Base-by-base conservation (phyloP, 1,284 basidiomycete species). In the Trichosporon asahii region DNA sequence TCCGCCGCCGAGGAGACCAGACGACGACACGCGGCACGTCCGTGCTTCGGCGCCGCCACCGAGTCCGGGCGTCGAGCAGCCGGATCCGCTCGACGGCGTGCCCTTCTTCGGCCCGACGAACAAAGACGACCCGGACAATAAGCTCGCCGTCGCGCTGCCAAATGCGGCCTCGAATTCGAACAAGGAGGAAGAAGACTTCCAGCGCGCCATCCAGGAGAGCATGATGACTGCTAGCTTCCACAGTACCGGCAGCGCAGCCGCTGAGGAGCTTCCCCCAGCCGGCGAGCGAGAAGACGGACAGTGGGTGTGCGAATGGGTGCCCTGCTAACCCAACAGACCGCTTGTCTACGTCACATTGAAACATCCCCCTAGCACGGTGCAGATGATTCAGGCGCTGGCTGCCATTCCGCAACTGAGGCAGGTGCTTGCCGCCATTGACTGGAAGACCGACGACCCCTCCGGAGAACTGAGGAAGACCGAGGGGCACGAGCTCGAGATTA, bases 161-260 rank as follows among this genome's bases (percentile, higher is more conserved):
- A 37, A 69, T 0, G 37, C 33, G 11, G 57, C 31, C 11, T 35
- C 55, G n/a, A 57, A 66, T 40, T 35, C 69, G 7, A 75, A 71
- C 67, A 79, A 75, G 61, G 78, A 79, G 66, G 79, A 81, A 23
- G 79, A 77, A 15, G 81, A 82, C 61, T 70, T 81, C 37, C 75
- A 82, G 67, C 71, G 77, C 60, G 81, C 81, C 0, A 79, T 82
- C 5, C 78, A 78, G 65, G 80, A 81, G 67, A 79, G 78, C 0
- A 76, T 82, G 65, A 82, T 82, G 81, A 81, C 79, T 0, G 81
- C 81, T 0, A 77, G 75, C 33, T 80, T 81, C 64, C 80, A 81
- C 68, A 79, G 77, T 69, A 31, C 76, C 70, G 35, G 75, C 71
- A 14, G 23, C 68, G 55, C 40, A 3, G 12, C 40, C 1, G 35